These are phyloP conservation scores for Fusarium odoratissimum DNA, from an alignment of 2,329 filamentous ascomycete genomes.

Conservation along the genomic window DNA sequence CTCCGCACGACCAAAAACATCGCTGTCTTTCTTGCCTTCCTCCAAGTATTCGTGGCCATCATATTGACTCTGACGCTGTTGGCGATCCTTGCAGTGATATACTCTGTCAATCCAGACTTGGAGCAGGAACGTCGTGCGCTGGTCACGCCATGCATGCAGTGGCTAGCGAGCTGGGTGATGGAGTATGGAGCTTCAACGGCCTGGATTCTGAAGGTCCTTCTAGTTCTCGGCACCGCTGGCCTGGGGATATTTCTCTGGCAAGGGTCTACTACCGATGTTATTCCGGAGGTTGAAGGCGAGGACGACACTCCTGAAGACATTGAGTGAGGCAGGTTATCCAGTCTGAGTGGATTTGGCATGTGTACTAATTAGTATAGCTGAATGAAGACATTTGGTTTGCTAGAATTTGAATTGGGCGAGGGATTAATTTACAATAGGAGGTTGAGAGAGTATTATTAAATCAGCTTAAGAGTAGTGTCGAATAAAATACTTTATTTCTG, in stretches of 20 bases:
- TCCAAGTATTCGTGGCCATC: neutral
- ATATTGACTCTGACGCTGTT: constrained; percentile 3
- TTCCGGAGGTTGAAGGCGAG: neutral
- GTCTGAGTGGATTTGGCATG: neutral
- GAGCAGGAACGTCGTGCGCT: neutral
- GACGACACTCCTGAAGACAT: neutral
- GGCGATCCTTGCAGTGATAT: constrained; percentile 9
- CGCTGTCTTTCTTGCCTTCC: constrained; percentile 3
- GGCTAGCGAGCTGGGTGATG: constrained; percentile 7
- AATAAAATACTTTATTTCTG: no score
- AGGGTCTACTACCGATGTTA: neutral
- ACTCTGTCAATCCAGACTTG: constrained; percentile 17
- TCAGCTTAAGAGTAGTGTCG: no score
- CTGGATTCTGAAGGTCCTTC: neutral
- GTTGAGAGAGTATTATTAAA: no score
- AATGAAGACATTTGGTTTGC: no score
- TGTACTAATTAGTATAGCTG: neutral
- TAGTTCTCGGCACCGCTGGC: neutral
- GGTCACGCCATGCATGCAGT: constrained; percentile 14
- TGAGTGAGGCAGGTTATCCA: neutral
- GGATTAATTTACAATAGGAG: no score
- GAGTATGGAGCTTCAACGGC: neutral
- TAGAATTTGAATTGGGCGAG: no score
- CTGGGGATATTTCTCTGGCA: neutral
- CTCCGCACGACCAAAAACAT: constrained; percentile 23